Evolutionary conservation across 2,329 filamentous ascomycete species (phyloP).

Genomic region (Epichloe aotearoae): DNA sequence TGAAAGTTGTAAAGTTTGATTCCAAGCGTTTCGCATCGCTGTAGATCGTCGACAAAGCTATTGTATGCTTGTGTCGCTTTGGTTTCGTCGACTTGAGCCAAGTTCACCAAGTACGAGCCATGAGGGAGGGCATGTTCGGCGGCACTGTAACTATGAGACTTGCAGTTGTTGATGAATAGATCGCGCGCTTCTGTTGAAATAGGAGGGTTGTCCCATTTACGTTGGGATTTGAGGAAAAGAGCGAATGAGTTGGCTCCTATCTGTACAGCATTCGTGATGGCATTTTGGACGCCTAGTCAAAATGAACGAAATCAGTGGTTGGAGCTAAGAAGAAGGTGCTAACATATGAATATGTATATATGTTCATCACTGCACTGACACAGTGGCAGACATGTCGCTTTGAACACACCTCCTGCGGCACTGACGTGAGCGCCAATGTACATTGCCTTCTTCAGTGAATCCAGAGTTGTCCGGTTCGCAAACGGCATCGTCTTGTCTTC

Average conservation of each 20-base stretch:
- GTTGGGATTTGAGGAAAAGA: slow-evolving; percentile 88
- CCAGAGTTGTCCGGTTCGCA: slow-evolving; percentile 49
- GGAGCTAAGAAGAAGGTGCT: background rate
- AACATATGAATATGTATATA: background rate
- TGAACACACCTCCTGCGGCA: slow-evolving; percentile 59
- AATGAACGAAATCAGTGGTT: no score
- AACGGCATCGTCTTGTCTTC: slow-evolving; percentile 44
- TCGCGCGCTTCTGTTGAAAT: slow-evolving; percentile 54
- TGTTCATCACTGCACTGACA: background rate
- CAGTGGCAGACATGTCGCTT: no score
- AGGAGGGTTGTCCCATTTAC: slow-evolving; percentile 82
- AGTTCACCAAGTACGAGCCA: slow-evolving; percentile 91
- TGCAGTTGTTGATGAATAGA: slow-evolving; percentile 57
- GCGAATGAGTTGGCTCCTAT: slow-evolving; percentile 91
- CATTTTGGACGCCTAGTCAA: slow-evolving; percentile 67
- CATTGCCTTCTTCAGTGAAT: slow-evolving; percentile 54
- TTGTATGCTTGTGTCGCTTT: slow-evolving; percentile 79
- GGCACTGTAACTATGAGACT: slow-evolving; percentile 57
- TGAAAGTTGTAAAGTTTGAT: slow-evolving; percentile 98
- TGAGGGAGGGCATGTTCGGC: slow-evolving; percentile 72
- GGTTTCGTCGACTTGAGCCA: slow-evolving; percentile 67
- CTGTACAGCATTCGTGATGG: slow-evolving; percentile 61
- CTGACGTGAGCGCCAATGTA: slow-evolving; percentile 89
- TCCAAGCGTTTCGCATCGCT: slow-evolving; percentile 71
- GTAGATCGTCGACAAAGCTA: slow-evolving; percentile 76